Base-by-base conservation (phyloP, 2,329 filamentous ascomycete genomes). In the Botrytis pseudocinerea region DNA sequence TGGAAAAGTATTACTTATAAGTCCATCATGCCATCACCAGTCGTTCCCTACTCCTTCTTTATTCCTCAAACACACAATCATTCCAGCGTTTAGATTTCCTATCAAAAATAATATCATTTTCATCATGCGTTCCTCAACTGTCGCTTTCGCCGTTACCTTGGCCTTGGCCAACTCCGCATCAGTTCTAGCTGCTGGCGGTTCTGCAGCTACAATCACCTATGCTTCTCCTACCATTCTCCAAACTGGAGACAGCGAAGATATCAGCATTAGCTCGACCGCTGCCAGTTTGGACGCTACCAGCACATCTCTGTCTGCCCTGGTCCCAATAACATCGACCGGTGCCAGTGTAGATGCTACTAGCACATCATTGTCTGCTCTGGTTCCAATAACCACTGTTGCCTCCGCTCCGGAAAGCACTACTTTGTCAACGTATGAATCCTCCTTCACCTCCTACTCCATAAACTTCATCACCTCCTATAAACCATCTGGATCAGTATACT, bases 51-150 rank as follows among this genome's bases (percentile, higher is more conserved):
- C 22, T 59, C 44, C 25, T 59, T 46, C 46, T 54, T 46, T 25
- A 14, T 25, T 57, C 40, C 44, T 59, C 70, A 65, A 66, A 66
- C 60, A 71, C 38, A 71, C 44, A 20, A 38, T 44, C 38, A 42
- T n/a, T 66, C 28, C 38, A 59, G 35, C 61, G 32, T 60, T 32
- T 48, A 57, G 14, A n/a, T 48, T 28, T 60, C 54, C 28, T 25
- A 65, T 32, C 32, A n/a, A 68, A 54, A 54, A 38, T 20, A n/a
- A 60, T 54, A n/a, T 57, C 65, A 57, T 32, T 59, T 59, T 71
- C 70, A 71, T 46, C 5, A 71, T 72, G 70, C 70, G 70, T 72
- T 72, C 70, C 22, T 72, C 70, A 32, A 72, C 70, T 46, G 40
- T 72, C 62, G 63, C 54, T 48, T 68, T 72, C 62, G 70, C 62